These are phyloP conservation scores for Dactylellina drechsleri DNA, from an alignment of 2,329 filamentous ascomycete genomes.

Conservation along the genomic window DNA sequence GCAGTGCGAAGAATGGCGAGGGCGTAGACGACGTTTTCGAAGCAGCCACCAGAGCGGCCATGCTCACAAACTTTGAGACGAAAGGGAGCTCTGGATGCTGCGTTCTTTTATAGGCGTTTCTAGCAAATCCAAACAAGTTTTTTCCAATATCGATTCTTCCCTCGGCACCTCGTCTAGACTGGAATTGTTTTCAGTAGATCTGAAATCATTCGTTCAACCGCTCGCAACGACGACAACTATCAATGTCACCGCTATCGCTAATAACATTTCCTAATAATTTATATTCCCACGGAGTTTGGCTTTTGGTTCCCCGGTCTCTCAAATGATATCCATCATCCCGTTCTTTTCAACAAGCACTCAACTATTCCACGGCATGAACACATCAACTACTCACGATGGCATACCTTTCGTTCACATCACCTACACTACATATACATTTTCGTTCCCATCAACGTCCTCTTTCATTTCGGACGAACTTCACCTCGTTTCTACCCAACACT, in stretches of 20 bases:
- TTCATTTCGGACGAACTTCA: constrained; percentile 6
- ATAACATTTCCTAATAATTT: neutral
- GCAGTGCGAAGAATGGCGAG: constrained; percentile 92
- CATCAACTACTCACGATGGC: constrained; percentile 2
- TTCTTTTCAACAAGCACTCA: constrained; percentile 13
- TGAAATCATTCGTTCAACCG: constrained; percentile 16
- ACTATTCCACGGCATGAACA: neutral
- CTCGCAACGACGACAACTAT: neutral
- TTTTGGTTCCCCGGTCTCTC: constrained; percentile 30
- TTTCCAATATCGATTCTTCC: neutral
- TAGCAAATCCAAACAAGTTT: neutral
- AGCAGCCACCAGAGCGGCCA: constrained; percentile 89
- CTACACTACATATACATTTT: neutral
- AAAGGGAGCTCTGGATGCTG: constrained; percentile 86
- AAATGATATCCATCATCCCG: constrained; percentile 51
- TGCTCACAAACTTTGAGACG: constrained; percentile 81
- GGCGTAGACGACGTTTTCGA: constrained; percentile 99
- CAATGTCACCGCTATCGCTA: neutral
- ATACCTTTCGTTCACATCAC: neutral
- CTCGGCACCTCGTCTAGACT: neutral
- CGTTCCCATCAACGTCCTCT: neutral
- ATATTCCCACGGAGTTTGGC: constrained; percentile 47
- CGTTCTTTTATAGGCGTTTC: constrained; percentile 76
- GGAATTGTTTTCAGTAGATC: constrained; percentile 27
- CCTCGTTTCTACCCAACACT: neutral